Base-by-base conservation (phyloP, 2,329 filamentous ascomycete species). In the Passalora sequoiae region DNA sequence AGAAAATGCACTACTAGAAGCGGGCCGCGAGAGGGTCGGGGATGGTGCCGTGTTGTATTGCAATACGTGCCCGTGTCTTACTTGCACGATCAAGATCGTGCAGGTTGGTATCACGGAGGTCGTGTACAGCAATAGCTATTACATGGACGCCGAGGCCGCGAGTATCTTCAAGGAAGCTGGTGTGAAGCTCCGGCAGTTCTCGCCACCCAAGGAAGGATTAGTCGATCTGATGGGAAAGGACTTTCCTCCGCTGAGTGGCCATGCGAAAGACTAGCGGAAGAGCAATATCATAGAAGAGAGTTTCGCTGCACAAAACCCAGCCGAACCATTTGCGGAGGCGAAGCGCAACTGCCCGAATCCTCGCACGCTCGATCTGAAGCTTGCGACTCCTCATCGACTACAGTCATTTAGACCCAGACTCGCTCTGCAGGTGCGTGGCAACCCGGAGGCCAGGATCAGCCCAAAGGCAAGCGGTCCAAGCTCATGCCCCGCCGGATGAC, bases 1-100 rank as follows among this genome's bases (percentile, higher is more conserved):
- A 70, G 92, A 98, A 69, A 98, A 98, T 64, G 92, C 92, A 1
- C 74, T 98, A 45, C 74, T 98, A 7, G 92, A 98, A 71, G 92
- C 92, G 15, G 92, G 92, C 1, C 75, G 92, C 56, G 92, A 97
- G 66, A 76, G 92, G 45, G 88, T 98, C 55, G 75, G 87, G 15
- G 84, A 87, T 43, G 86, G 83, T 4, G 80, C 86, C 27, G 85
- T 88, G 38, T 71, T 98, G 19, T 98, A 63, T 25, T 63, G 60
- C 38, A 62, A 62, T 47, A 78, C 74, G 0, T 98, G 92, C 66
- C 92, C 92, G 3, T 98, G 92, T 64, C 72, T 98, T 65, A 98
- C 92, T 2, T 98, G 92, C 67, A 95, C 88, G 59, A 94, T 98
- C 71, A 98, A 98, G 72, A 97, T 98, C 60, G 86, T 88, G 16